phyloP scores from a whole-genome alignment of 768 basidiomycete species.

The Pisolithus tinctorius region DNA sequence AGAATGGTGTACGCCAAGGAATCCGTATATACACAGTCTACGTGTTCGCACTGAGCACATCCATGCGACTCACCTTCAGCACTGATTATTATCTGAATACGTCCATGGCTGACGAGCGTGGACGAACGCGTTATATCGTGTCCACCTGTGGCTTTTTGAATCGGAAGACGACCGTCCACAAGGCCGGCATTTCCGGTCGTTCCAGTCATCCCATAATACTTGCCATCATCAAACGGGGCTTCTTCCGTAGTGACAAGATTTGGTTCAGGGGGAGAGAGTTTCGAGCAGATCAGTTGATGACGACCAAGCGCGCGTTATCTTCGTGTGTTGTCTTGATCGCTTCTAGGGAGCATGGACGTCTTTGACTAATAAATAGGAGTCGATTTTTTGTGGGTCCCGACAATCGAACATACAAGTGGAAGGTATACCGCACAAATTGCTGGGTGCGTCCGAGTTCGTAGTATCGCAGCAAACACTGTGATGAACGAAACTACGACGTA shows the following conservation, averaged over 20 bases:
- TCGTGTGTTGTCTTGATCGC: background rate
- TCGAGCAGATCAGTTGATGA: background rate
- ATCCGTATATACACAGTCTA: too few species aligned
- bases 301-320: background rate
- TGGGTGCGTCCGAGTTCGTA: background rate
- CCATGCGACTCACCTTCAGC: background rate
- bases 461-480: background rate
- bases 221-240: background rate
- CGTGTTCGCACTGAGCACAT: background rate
- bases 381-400: slow-evolving; percentile 8
- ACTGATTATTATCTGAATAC: background rate
- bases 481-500: background rate
- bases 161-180: background rate
- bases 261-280: background rate
- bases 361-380: slow-evolving; percentile 4
- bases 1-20: too few species aligned
- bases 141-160: background rate
- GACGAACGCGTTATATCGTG: background rate
- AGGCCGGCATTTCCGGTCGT: background rate
- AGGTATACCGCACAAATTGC: background rate
- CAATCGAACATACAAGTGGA: slow-evolving; percentile 1
- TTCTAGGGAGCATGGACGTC: background rate
- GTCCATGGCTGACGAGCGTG: background rate
- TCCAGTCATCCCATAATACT: background rate
- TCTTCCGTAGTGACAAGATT: background rate